Percentiles rank a stretch among this genome's conserved stretches.
phyloP scores from a whole-genome alignment of 345 rosid genomes.

The Cardamine chenopodiifolia region DNA sequence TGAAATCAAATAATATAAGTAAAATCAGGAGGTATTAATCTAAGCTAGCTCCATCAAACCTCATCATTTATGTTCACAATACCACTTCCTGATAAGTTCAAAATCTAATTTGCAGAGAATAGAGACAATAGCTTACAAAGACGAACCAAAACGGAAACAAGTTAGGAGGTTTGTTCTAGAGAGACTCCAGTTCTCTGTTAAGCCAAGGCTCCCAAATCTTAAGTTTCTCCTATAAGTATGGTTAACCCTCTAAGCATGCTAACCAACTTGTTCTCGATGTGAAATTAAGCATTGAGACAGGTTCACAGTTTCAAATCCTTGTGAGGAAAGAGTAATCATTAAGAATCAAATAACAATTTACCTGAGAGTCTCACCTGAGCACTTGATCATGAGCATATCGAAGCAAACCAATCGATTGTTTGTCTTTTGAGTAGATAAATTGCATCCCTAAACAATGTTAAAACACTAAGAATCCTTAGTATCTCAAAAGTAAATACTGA shows the following conservation, averaged over 20 bases:
- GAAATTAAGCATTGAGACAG: too few relatives aligned
- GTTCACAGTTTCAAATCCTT: neutral
- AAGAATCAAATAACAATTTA: conserved; percentile 30
- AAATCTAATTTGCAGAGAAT: neutral
- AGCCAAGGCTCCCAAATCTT: too few relatives aligned
- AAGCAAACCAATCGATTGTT: conserved; percentile 65
- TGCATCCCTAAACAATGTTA: conserved; percentile 69
- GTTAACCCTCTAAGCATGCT: too few relatives aligned
- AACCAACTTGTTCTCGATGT: too few relatives aligned
- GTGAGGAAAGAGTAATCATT: neutral
- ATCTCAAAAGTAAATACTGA: neutral
- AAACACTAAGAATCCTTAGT: conserved; percentile 1
- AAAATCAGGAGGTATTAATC: neutral
- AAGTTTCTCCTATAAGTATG: too few relatives aligned
- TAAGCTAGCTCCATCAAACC: neutral
- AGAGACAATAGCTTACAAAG: neutral
- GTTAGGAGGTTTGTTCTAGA: neutral
- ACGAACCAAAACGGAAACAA: neutral
- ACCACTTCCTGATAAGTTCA: neutral
- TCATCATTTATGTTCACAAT: conserved; percentile 2
- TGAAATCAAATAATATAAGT: neutral
- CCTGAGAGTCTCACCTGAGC: conserved; percentile 77
- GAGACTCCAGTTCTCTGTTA: too few relatives aligned
- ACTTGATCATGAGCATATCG: conserved; percentile 65
- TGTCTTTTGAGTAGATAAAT: conserved; percentile 61